A percentile compares a stretch with the other conserved stretches of the same genome.
Evolutionary conservation across 306 rosid species (phyloP).

Genomic region (Inga leiocalycina): DNA sequence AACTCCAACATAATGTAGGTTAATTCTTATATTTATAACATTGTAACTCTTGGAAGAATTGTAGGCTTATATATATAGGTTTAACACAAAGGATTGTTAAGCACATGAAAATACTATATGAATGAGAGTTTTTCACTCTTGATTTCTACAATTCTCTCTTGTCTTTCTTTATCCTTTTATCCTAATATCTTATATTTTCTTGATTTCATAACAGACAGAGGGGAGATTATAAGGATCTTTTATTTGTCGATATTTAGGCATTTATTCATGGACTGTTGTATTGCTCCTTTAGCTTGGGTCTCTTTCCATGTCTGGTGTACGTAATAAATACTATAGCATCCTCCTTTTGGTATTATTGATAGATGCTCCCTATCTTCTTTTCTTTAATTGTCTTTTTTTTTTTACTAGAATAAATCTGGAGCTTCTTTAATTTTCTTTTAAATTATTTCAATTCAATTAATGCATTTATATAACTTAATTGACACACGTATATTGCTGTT

Average conservation of each 20-base stretch:
- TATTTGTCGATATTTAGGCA: conserved; percentile 44
- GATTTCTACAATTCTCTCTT: too few species aligned
- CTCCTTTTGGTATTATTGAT: conserved; percentile 43
- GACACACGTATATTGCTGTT: not conserved
- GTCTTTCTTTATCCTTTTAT: too few species aligned
- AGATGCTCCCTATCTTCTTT: conserved; percentile 23
- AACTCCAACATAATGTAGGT: too few species aligned
- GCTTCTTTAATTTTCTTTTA: not conserved
- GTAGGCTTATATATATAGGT: too few species aligned
- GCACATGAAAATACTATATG: too few species aligned
- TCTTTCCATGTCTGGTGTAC: conserved; percentile 59
- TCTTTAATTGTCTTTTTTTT: not conserved
- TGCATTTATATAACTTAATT: not conserved
- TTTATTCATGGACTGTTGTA: conserved; percentile 36
- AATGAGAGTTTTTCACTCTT: too few species aligned
- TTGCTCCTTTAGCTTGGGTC: conserved; percentile 49
- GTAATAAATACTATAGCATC: conserved; percentile 49
- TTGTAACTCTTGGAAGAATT: too few species aligned
- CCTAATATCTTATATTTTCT: too few species aligned
- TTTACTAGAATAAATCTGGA: not conserved
- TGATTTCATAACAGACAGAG: conserved; percentile 6
- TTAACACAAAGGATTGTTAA: too few species aligned
- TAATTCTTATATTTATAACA: too few species aligned
- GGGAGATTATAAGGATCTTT: conserved; percentile 42
- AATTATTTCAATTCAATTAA: not conserved